Conservation (phyloP, 2,329 filamentous ascomycete genomes). For the Fusarium armeniacum region DNA sequence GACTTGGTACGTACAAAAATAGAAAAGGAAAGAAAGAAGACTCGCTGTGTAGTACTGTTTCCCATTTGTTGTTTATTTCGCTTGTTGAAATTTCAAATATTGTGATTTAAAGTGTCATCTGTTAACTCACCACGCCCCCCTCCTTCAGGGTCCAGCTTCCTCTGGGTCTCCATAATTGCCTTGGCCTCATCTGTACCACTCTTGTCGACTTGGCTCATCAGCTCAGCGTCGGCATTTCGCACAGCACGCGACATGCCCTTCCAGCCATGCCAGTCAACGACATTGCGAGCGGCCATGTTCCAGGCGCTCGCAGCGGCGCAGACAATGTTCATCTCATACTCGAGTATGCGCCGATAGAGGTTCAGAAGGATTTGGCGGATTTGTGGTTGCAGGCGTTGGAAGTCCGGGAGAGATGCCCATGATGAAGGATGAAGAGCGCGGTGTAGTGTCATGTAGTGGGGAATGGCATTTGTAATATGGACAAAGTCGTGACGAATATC, state of each 20-base stretch:
- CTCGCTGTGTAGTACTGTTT: conserved; percentile 8
- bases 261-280: conserved; percentile 55
- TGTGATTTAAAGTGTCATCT: background rate
- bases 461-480: conserved; percentile 53
- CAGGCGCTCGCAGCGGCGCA: conserved; percentile 56
- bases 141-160: conserved; percentile 34
- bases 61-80: conserved; percentile 3
- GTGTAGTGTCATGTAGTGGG: conserved; percentile 55
- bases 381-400: conserved; percentile 40
- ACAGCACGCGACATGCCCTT: conserved; percentile 49
- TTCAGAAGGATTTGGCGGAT: conserved; percentile 46
- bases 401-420: conserved; percentile 47
- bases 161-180: conserved; percentile 33
- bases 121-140: conserved; percentile 22
- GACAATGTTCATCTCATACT: conserved; percentile 59
- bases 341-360: conserved; percentile 54
- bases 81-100: background rate
- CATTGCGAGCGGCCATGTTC: conserved; percentile 56
- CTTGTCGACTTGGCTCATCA: conserved; percentile 44
- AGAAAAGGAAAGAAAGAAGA: background rate
- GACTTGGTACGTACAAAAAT: background rate
- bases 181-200: conserved; percentile 38
- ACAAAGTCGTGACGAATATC: conserved; percentile 51
- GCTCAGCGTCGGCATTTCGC: conserved; percentile 47
- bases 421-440: conserved; percentile 46